These are phyloP conservation scores for Bipolaris oryzae DNA, from an alignment of 2,329 filamentous ascomycete genomes.

Conservation along the genomic window DNA sequence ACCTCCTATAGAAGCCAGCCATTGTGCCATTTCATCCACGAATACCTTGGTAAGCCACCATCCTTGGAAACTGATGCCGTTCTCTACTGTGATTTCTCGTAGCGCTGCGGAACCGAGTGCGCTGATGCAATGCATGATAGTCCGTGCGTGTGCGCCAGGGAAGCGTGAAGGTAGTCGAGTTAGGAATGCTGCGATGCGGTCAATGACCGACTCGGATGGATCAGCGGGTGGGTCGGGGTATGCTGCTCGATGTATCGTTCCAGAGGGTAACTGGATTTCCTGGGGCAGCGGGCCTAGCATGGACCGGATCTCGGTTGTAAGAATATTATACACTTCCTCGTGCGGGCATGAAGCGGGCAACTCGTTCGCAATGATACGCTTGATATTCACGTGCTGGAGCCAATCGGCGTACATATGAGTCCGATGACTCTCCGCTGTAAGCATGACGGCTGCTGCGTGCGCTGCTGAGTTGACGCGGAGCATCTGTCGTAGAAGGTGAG, in stretches of 20 bases:
- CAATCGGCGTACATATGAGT: conserved; percentile 97
- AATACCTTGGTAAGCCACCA: conserved; percentile 98
- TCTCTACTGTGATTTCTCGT: conserved; percentile 78
- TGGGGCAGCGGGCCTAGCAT: conserved; percentile 72
- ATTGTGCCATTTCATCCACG: conserved; percentile 91
- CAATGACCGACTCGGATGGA: conserved; percentile 64
- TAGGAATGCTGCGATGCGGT: conserved; percentile 78
- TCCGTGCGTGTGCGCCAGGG: conserved; percentile 72
- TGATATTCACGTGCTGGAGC: conserved; percentile 67
- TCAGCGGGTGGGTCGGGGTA: conserved; percentile 34
- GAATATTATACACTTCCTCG: conserved; percentile 62
- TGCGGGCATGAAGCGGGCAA: conserved; percentile 59
- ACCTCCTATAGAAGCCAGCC: conserved; percentile 86
- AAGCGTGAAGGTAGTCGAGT: conserved; percentile 72
- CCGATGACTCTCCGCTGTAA: conserved; percentile 85
- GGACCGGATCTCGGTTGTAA: conserved; percentile 67
- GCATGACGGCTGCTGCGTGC: conserved; percentile 90
- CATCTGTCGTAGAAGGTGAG: conserved; percentile 81
- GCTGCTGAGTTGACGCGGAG: conserved; percentile 91
- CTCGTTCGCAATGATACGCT: conserved; percentile 62
- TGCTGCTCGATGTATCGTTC: conserved; percentile 52
- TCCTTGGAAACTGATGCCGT: conserved; percentile 81
- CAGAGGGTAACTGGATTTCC: conserved; percentile 67
- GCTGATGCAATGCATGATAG: conserved; percentile 78
- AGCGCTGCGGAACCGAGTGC: conserved; percentile 77